Evolutionary conservation across 495 filamentous ascomycete genomes (phyloP), one percentile per base, ranked within the genome.

Genomic region (Pseudoneurospora amorphoporcata): DNA sequence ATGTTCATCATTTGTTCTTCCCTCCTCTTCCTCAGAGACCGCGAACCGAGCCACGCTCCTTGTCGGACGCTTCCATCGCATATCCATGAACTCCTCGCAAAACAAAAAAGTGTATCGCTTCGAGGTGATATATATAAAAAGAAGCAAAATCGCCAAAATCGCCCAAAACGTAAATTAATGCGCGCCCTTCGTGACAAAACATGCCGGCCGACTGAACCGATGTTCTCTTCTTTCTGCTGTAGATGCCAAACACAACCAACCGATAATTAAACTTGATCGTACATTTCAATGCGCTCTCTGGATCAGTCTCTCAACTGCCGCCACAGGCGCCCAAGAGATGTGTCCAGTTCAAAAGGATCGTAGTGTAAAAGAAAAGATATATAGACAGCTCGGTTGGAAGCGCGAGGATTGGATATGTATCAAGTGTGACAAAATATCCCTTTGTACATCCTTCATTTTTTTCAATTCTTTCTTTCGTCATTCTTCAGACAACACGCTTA

Each of bases 401-500:
- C 53, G 41, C 41, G 14, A 65, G 53, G 29, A 35, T 35, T 40
- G 53, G 53, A 61, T 17, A 65, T 65, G 3, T 32, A 17, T 23
- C 10, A 40, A 65, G 7, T 35, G 32, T 35, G 32, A 16, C 53
- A 14, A 16, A 16, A 65, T 65, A 17, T 35, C 53, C 29, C 8
- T 65, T 65, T 65, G 29, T 65, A 35, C 53, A 35, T 65, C 53
- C 23, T 37, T 39, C 39, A 69, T 14, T 70, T 7, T 61, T n/a
- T 35, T 16, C 39, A 23, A 23, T 0, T 23, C 0, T 23, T 23
- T 23, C 12, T 16, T 68, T 68, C 43, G 14, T 71, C 43, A 65
- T 68, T 68, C 37, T 12, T 65, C 19, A 68, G 8, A 4, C 14
- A 9, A 32, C 9, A 32, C 16, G 14, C 39, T 81, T 79, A 82